Conservation (phyloP, 192 early-diverging fungal species). For the Coemansia asiatica region DNA sequence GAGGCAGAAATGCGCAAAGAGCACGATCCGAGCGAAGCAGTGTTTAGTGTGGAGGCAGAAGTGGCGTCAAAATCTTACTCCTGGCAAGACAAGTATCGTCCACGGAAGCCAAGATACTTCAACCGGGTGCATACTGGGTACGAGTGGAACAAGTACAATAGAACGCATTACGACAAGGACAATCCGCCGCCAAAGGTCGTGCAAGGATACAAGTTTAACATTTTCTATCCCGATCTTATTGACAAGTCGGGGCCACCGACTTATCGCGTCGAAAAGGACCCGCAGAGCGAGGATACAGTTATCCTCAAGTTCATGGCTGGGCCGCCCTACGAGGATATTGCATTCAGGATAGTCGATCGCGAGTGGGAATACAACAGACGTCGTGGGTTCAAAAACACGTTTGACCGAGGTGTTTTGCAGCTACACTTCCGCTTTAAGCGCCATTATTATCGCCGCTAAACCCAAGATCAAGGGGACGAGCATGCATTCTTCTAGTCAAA, state of each 20-base stretch:
- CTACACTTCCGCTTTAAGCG: constrained; percentile 85
- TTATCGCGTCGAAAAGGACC: constrained; percentile 77
- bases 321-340: constrained; percentile 97
- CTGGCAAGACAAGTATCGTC: constrained; percentile 94
- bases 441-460: constrained; percentile 73
- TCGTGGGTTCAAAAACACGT: constrained; percentile 74
- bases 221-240: constrained; percentile 98
- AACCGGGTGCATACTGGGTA: constrained; percentile 98
- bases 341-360: constrained; percentile 91
- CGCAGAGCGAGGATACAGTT: constrained; percentile 68
- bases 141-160: constrained; percentile 99
- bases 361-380: constrained; percentile 97
- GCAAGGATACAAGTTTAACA: constrained; percentile 97
- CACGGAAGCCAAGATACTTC: constrained; percentile 92
- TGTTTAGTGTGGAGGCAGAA: constrained; percentile 77
- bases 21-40: constrained; percentile 75
- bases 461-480: background rate
- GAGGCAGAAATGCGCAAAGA: constrained; percentile 72
- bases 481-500: background rate
- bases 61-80: constrained; percentile 61
- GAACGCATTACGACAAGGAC: constrained; percentile 95
- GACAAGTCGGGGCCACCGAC: constrained; percentile 91
- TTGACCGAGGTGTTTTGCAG: constrained; percentile 80
- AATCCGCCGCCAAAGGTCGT: constrained; percentile 98
- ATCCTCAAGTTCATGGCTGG: constrained; percentile 90